Percentiles rank a stretch among this genome's conserved stretches.
These are phyloP conservation scores for Fusarium chuoi DNA, from an alignment of 2,329 filamentous ascomycete genomes.

Conservation along the genomic window DNA sequence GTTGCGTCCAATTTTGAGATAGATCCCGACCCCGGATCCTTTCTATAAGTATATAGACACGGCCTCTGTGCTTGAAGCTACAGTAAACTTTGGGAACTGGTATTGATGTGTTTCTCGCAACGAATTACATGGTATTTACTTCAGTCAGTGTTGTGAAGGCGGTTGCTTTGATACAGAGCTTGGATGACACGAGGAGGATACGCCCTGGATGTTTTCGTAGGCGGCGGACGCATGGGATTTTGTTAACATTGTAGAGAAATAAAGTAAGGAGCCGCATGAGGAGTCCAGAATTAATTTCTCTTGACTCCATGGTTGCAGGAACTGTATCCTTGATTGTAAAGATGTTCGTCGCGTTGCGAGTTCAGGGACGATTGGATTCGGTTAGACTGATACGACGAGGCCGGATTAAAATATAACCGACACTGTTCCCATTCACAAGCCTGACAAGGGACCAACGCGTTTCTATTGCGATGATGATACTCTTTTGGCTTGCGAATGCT, in stretches of 20 bases:
- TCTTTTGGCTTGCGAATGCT: rapidly evolving
- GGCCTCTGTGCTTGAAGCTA: background rate
- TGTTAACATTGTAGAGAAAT: rapidly evolving
- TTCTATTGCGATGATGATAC: background rate
- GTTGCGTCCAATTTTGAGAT: background rate
- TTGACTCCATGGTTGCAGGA: background rate
- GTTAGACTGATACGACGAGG: background rate
- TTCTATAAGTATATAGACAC: conserved; percentile 1
- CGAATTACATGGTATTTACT: conserved; percentile 20
- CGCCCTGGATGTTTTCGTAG: background rate
- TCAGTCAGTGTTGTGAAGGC: conserved; percentile 6
- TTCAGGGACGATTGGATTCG: background rate
- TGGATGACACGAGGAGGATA: background rate
- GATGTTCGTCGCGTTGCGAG: background rate
- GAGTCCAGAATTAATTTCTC: background rate
- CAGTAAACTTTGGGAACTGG: conserved; percentile 16
- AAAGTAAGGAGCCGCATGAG: rapidly evolving
- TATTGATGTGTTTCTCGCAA: conserved; percentile 20
- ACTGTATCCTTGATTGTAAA: rapidly evolving
- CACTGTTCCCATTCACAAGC: background rate
- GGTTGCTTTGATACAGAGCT: background rate
- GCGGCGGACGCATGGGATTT: rapidly evolving
- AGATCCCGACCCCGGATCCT: background rate
- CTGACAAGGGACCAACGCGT: background rate
- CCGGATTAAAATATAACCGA: background rate